Conservation (phyloP, 352 stramenopile species). For the Phytophthora quininea region DNA sequence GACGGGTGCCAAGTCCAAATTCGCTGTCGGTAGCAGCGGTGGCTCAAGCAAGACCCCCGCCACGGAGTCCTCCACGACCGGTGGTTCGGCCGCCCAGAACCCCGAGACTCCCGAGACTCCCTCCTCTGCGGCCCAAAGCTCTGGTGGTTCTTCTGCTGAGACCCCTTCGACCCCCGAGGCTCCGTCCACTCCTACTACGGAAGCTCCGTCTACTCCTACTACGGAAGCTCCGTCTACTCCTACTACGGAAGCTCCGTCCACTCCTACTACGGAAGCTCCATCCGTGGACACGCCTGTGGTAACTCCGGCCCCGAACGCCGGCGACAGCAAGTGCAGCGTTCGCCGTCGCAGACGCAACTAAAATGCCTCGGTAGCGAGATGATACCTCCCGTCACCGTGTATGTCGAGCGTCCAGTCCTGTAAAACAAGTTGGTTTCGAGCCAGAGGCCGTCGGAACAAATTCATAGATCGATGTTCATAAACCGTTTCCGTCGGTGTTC, state of each 20-base stretch:
- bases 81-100: constrained; percentile 14
- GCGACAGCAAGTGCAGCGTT: constrained; percentile 27
- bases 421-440: constrained; percentile 23
- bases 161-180: constrained; percentile 9
- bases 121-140: too few species aligned
- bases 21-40: constrained; percentile 20
- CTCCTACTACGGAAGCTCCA: too few species aligned
- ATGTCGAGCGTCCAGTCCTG: constrained; percentile 2
- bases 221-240: constrained; percentile 17
- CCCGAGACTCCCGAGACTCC: constrained; percentile 1
- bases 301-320: constrained; percentile 10
- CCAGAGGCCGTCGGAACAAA: constrained; percentile 16
- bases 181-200: constrained; percentile 6
- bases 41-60: constrained; percentile 6
- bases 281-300: constrained; percentile 11
- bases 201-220: constrained; percentile 15
- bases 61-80: constrained; percentile 20
- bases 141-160: too few species aligned
- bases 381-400: constrained; percentile 15
- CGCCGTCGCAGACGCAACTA: constrained; percentile 31
- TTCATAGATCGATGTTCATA: constrained; percentile 24
- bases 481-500: constrained; percentile 7
- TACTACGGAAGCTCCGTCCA: constrained; percentile 4
- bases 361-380: constrained; percentile 11
- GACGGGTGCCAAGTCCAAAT: constrained; percentile 32